Evolutionary conservation across 2,329 filamentous ascomycete genomes (phyloP).

Genomic region (Leptodontidium sp.): DNA sequence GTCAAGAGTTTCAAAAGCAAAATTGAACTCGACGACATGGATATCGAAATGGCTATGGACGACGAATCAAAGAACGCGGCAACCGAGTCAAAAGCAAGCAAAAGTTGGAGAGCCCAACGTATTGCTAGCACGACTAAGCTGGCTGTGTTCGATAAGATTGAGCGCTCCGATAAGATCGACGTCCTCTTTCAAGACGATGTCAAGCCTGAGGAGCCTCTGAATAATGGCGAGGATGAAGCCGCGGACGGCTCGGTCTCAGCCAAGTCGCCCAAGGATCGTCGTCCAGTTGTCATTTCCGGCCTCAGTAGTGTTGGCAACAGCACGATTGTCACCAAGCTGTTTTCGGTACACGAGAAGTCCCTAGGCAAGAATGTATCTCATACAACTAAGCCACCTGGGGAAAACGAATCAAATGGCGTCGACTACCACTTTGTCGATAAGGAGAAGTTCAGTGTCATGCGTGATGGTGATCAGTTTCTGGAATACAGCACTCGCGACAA

Average conservation of each 20-base stretch:
- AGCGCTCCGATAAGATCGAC: constrained; percentile 77
- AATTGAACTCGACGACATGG: constrained; percentile 83
- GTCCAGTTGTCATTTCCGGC: constrained; percentile 72
- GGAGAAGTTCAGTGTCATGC: constrained; percentile 63
- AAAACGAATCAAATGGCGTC: constrained; percentile 60
- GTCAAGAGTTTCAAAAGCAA: constrained; percentile 74
- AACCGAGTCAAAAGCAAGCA: constrained; percentile 80
- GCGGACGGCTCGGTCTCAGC: constrained; percentile 48
- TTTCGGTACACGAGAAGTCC: constrained; percentile 68
- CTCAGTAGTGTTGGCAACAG: constrained; percentile 69
- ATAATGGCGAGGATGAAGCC: constrained; percentile 47
- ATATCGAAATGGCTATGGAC: constrained; percentile 81
- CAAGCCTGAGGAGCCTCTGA: constrained; percentile 47
- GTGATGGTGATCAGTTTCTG: constrained; percentile 66
- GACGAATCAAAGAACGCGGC: constrained; percentile 64
- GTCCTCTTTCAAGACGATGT: constrained; percentile 60
- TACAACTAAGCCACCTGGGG: constrained; percentile 59
- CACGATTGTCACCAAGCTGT: constrained; percentile 67
- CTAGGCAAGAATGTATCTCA: constrained; percentile 68
- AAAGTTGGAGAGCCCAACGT: constrained; percentile 88
- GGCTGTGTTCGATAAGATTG: constrained; percentile 84
- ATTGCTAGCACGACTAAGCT: constrained; percentile 79
- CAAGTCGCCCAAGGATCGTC: constrained; percentile 56
- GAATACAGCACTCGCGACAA: constrained; percentile 61
- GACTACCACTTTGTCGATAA: constrained; percentile 64